A percentile compares a stretch with the other conserved stretches of the same genome.
Evolutionary conservation across 257 asterid species (phyloP).

Genomic region (Knoxia roxburghii): DNA sequence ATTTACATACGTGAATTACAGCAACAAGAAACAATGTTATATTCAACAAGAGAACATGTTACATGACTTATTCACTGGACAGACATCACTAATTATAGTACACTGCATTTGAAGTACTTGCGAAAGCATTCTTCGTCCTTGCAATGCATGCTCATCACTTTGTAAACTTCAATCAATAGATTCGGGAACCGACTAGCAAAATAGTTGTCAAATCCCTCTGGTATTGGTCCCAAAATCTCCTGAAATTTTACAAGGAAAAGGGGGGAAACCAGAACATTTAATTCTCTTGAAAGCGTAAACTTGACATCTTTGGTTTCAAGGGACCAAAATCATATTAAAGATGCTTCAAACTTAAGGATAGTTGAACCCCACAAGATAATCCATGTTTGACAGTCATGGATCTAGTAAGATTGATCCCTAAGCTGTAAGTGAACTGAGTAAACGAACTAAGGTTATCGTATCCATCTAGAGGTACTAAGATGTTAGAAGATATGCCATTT

Average conservation of each 20-base stretch:
- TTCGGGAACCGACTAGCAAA: conserved; percentile 75
- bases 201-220: conserved; percentile 81
- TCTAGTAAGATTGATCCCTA: no score
- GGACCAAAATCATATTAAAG: no score
- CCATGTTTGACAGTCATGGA: no score
- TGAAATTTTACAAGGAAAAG: conserved; percentile 12
- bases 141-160: conserved; percentile 54
- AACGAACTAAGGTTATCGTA: neutral
- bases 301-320: no score
- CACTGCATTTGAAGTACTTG: conserved; percentile 51
- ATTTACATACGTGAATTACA: no score
- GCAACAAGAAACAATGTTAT: neutral
- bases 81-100: conserved; percentile 14
- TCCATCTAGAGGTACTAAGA: neutral
- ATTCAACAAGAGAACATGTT: neutral
- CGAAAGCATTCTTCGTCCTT: conserved; percentile 53
- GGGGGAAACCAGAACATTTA: no score
- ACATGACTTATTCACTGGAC: neutral
- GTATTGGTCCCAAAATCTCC: conserved; percentile 71
- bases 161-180: conserved; percentile 69
- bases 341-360: no score
- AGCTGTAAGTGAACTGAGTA: neutral
- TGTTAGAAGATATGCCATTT: neutral
- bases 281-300: no score
- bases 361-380: no score